Conservation (phyloP, 2,329 filamentous ascomycete genomes). For the Pseudonectria buxi region DNA sequence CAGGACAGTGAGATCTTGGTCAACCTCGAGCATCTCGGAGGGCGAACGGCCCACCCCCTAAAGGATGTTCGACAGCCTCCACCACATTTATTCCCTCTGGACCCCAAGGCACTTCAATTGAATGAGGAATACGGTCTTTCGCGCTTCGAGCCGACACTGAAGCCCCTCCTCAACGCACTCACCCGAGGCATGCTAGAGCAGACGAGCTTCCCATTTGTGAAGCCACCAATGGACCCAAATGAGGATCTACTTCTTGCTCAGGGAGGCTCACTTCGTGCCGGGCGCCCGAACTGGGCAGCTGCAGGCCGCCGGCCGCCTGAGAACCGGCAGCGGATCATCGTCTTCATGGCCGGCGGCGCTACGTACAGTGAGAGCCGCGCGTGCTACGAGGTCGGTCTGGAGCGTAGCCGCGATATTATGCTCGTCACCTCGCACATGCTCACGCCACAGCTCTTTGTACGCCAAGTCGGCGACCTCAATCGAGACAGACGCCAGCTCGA, state of each 20-base stretch:
- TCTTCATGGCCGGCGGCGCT: conserved; percentile 92
- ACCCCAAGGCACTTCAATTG: conserved; percentile 46
- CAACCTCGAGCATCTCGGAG: conserved; percentile 79
- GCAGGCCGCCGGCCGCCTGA: conserved; percentile 66
- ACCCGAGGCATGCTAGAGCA: conserved; percentile 62
- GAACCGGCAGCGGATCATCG: conserved; percentile 81
- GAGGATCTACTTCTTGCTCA: conserved; percentile 50
- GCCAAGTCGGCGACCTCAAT: conserved; percentile 74
- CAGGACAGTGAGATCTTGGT: conserved; percentile 65
- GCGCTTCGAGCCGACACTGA: conserved; percentile 75
- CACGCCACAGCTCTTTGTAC: conserved; percentile 73
- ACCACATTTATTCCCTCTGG: conserved; percentile 65
- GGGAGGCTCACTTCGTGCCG: conserved; percentile 75
- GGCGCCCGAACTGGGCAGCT: conserved; percentile 93
- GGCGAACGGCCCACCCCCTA: conserved; percentile 57
- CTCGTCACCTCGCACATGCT: conserved; percentile 90
- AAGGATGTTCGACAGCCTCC: conserved; percentile 67
- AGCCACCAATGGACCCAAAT: conserved; percentile 58
- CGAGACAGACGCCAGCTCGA: conserved; percentile 68
- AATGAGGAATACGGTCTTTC: conserved; percentile 80
- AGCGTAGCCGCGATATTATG: conserved; percentile 74
- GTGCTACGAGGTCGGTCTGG: conserved; percentile 78
- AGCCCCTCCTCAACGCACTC: conserved; percentile 73
- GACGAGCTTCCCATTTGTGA: conserved; percentile 63
- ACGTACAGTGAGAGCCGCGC: conserved; percentile 85